These are phyloP conservation scores for Marchantia paleacea DNA, from an alignment of 225 moss, liverwort and hornwort genomes.

Conservation along the genomic window DNA sequence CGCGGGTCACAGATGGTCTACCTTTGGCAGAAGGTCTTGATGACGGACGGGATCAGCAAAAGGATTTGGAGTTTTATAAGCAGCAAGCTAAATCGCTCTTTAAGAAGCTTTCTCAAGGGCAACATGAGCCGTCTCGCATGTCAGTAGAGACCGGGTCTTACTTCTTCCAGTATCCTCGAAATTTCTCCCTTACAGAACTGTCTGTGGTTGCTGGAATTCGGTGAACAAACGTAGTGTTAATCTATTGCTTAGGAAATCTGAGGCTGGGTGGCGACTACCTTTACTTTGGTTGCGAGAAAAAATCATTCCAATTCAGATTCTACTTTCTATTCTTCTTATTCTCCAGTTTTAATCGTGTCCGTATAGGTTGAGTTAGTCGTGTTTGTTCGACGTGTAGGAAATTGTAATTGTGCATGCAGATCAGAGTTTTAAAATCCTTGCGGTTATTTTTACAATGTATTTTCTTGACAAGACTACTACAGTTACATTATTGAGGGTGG, in stretches of 20 bases:
- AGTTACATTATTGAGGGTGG: slow-evolving; percentile 99
- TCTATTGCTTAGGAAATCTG: too few species aligned
- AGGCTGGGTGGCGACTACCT: background rate
- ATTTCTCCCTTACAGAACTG: background rate
- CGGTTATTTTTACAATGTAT: background rate
- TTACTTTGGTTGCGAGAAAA: background rate
- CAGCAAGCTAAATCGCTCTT: slow-evolving; percentile 98
- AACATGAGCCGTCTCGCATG: slow-evolving; percentile 98
- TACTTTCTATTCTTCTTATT: background rate
- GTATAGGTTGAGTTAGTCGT: too few species aligned
- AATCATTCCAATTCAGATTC: background rate
- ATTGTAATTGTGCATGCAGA: background rate
- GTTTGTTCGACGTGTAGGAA: too few species aligned
- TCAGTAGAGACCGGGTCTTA: slow-evolving; percentile 95
- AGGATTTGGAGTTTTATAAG: slow-evolving; percentile 94
- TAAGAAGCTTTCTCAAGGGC: slow-evolving; percentile 91
- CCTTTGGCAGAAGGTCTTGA: slow-evolving; percentile 98
- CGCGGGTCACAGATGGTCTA: slow-evolving; percentile 92
- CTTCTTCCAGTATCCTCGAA: slow-evolving; percentile 93
- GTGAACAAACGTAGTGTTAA: background rate
- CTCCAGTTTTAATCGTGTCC: too few species aligned
- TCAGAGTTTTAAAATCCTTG: background rate
- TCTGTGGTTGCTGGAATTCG: background rate
- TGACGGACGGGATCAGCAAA: slow-evolving; percentile 86
- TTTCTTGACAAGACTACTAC: slow-evolving; percentile 44